phyloP scores from a whole-genome alignment of 192 early-diverging fungal species.

The Coemansia brasiliensis region DNA sequence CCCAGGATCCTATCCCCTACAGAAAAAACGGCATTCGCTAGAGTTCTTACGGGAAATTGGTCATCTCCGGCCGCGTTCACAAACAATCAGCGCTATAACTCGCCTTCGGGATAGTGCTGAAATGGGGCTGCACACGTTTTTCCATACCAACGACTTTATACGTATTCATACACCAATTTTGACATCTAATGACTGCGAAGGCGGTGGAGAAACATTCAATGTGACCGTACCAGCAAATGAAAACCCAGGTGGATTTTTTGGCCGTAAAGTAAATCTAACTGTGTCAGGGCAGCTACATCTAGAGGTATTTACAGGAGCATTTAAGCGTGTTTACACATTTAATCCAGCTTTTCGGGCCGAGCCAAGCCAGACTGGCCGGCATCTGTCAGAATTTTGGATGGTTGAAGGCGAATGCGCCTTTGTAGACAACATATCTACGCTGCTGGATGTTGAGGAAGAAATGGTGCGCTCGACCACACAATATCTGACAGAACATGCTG shows the following conservation, averaged over 20 bases:
- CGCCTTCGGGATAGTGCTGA: slow-evolving; percentile 69
- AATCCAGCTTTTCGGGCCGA: slow-evolving; percentile 86
- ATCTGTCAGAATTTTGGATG: slow-evolving; percentile 95
- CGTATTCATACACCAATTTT: slow-evolving; percentile 79
- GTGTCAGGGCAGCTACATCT: slow-evolving; percentile 87
- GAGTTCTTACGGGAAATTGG: slow-evolving; percentile 78
- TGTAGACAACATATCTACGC: slow-evolving; percentile 58
- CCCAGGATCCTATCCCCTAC: slow-evolving; percentile 76
- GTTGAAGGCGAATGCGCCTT: slow-evolving; percentile 85
- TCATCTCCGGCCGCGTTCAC: slow-evolving; percentile 74
- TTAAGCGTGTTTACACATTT: slow-evolving; percentile 79
- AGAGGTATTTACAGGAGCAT: slow-evolving; percentile 69
- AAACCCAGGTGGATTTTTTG: slow-evolving; percentile 60
- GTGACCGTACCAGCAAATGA: slow-evolving; percentile 24
- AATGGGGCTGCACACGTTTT: slow-evolving; percentile 71
- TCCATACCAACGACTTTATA: slow-evolving; percentile 69
- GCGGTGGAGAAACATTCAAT: slow-evolving; percentile 82
- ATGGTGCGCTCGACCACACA: slow-evolving; percentile 60
- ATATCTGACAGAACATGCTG: slow-evolving; percentile 56
- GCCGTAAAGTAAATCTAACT: slow-evolving; percentile 70
- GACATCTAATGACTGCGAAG: slow-evolving; percentile 87
- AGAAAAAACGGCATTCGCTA: slow-evolving; percentile 77
- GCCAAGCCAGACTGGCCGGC: slow-evolving; percentile 73
- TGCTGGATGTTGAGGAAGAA: slow-evolving; percentile 72
- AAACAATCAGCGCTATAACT: slow-evolving; percentile 70